Base-by-base conservation (phyloP, 1,284 basidiomycete species). In the Papiliotrema terrestris region DNA sequence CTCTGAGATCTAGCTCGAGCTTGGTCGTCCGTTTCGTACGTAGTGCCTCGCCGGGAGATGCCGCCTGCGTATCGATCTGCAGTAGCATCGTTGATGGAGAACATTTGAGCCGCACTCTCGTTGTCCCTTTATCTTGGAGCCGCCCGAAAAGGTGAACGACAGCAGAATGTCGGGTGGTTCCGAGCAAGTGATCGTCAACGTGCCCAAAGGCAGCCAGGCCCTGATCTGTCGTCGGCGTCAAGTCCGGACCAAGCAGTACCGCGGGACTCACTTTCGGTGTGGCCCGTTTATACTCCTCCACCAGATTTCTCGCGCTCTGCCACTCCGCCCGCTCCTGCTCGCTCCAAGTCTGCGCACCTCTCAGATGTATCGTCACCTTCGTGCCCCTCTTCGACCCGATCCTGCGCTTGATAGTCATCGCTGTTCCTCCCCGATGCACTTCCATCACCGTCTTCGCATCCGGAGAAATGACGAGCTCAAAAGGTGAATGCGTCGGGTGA, bases 91-190 rank as follows among this genome's bases (percentile, higher is more conserved):
- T 46, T 25, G 45, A 36, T 49, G 6, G 45, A 29, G 46, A 32
- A 25, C 20, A 43, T 13, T 19, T 6, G 39, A 22, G 6, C 4
- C 5, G 32, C 1, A 20, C 9, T 8, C 25, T 39, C 17, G 3
- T 29, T 3, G 45, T 11, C 26, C 32, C 4, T 41, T 4, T 35
- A 9, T 8, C 25, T 20, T 25, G 45, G 22, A 6, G 2, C 26
- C 29, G 42, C 19, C 5, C 5, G 29, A 35, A n/a, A 32, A n/a
- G 19, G 13, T 36, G 17, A 66, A 71, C 9, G 52, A 55, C 2
- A 74, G 52, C 14, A 67, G 57, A 15, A 72, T 51, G 50, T 75
- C 70, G 2, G 72, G 70, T 25, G 69, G 70, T 8, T 50, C 49
- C 3, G 63, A 68, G 50, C 71, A 75, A 8, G 70, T 67, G 20